Evolutionary conservation across 2,329 filamentous ascomycete species (phyloP).

Genomic region (Stenocarpella maydis): DNA sequence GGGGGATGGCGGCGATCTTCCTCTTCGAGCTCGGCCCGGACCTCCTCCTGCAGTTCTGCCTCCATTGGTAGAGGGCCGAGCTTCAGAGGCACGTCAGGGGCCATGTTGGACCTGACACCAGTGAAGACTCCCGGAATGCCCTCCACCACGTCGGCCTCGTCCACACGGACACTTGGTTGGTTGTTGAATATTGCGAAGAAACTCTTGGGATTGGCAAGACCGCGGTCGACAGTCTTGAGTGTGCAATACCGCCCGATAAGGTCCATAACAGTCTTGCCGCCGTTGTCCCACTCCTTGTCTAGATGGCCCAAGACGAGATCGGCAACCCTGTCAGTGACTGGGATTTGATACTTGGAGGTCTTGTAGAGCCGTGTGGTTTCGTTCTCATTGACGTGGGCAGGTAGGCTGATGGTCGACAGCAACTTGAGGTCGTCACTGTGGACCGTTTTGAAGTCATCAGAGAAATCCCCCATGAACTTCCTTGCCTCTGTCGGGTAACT

Average conservation of each 20-base stretch:
- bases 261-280: constrained; percentile 79
- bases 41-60: constrained; percentile 79
- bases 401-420: constrained; percentile 77
- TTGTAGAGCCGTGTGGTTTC: constrained; percentile 81
- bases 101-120: constrained; percentile 67
- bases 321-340: constrained; percentile 70
- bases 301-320: constrained; percentile 60
- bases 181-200: constrained; percentile 67
- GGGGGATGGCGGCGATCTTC: constrained; percentile 83
- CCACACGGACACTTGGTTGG: constrained; percentile 67
- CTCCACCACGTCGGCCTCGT: constrained; percentile 69
- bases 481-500: constrained; percentile 77
- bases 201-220: constrained; percentile 70
- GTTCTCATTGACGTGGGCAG: constrained; percentile 82
- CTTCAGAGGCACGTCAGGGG: constrained; percentile 67
- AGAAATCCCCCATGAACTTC: constrained; percentile 75
- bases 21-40: constrained; percentile 86
- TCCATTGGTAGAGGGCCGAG: constrained; percentile 89
- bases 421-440: constrained; percentile 82
- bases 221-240: constrained; percentile 65
- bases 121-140: constrained; percentile 71
- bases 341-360: constrained; percentile 87
- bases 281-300: constrained; percentile 80
- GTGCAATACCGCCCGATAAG: constrained; percentile 71
- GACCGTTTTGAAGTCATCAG: constrained; percentile 74